A percentile compares a stretch with the other conserved stretches of the same genome.
Conservation (phyloP, 2,329 filamentous ascomycete species). For the Didymella arachidicola region DNA sequence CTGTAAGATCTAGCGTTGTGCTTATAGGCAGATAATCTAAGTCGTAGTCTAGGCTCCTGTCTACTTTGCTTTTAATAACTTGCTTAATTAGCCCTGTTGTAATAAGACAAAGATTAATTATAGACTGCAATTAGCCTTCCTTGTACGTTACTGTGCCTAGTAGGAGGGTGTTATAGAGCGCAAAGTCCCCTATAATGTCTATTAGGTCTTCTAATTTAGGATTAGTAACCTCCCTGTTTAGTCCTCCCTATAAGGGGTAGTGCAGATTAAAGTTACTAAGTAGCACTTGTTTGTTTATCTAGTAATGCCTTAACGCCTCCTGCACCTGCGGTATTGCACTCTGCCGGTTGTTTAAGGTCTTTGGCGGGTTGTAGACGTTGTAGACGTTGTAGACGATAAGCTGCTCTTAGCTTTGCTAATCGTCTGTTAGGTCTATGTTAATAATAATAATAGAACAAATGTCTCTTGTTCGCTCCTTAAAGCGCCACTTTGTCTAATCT, state of each 20-base stretch:
- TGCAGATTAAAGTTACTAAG: not conserved
- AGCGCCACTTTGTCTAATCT: conserved; percentile 24
- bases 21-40: not conserved
- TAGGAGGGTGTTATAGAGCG: not conserved
- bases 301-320: not conserved
- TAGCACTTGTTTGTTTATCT: not conserved
- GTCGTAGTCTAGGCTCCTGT: not conserved
- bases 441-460: too few relatives aligned
- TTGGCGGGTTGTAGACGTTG: conserved; percentile 3
- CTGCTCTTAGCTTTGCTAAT: conserved; percentile 12
- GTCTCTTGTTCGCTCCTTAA: conserved; percentile 1
- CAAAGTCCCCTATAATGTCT: not conserved
- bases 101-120: not conserved
- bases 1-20: too few relatives aligned
- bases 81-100: not conserved
- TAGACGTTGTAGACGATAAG: not conserved
- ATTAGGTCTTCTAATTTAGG: not conserved
- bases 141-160: not conserved
- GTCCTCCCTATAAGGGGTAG: not conserved
- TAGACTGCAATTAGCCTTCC: too few relatives aligned
- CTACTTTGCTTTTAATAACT: not conserved
- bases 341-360: not conserved
- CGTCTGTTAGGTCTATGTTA: not conserved
- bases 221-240: too few relatives aligned
- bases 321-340: not conserved